A percentile compares a stretch with the other conserved stretches of the same genome.
phyloP scores from a whole-genome alignment of 2,329 filamentous ascomycete genomes.

The Rutstroemia sp. region DNA sequence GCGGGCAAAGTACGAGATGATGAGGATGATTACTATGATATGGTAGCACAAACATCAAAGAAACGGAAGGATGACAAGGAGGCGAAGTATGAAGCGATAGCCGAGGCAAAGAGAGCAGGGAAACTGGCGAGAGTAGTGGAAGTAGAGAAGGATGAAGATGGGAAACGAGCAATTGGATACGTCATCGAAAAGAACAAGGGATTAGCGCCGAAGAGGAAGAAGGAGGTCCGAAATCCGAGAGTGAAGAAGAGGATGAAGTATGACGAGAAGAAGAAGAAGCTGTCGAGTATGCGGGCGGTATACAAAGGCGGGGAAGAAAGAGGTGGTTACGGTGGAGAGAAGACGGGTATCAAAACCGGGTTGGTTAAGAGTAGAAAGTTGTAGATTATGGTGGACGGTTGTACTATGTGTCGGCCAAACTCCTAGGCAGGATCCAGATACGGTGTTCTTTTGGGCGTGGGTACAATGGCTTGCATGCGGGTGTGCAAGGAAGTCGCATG shows the following conservation, averaged over 20 bases:
- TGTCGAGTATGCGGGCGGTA: slow-evolving; percentile 74
- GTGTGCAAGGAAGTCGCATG: slow-evolving; percentile 1
- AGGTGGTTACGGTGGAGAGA: slow-evolving; percentile 83
- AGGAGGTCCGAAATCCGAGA: slow-evolving; percentile 88
- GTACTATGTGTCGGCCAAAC: neutral
- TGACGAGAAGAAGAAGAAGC: slow-evolving; percentile 95
- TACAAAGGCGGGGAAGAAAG: slow-evolving; percentile 81
- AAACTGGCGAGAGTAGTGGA: slow-evolving; percentile 57
- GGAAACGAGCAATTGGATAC: slow-evolving; percentile 88
- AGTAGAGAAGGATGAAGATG: slow-evolving; percentile 67
- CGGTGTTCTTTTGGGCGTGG: neutral
- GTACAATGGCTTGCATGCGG: neutral
- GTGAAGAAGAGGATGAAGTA: slow-evolving; percentile 98
- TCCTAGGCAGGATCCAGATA: neutral
- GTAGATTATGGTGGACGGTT: slow-evolving; percentile 2
- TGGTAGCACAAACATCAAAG: slow-evolving; percentile 63
- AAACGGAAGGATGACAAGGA: slow-evolving; percentile 69
- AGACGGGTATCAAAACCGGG: slow-evolving; percentile 91
- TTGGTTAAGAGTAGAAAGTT: slow-evolving; percentile 91
- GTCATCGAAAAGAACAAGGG: slow-evolving; percentile 98
- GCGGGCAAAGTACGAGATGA: slow-evolving; percentile 33
- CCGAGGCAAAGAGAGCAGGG: slow-evolving; percentile 51
- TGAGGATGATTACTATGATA: slow-evolving; percentile 80
- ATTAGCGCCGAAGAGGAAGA: slow-evolving; percentile 78
- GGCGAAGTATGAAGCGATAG: slow-evolving; percentile 47